A percentile compares a stretch with the other conserved stretches of the same genome.
Evolutionary conservation across 305 asterid species (phyloP).

Genomic region (Solanum hybrid): DNA sequence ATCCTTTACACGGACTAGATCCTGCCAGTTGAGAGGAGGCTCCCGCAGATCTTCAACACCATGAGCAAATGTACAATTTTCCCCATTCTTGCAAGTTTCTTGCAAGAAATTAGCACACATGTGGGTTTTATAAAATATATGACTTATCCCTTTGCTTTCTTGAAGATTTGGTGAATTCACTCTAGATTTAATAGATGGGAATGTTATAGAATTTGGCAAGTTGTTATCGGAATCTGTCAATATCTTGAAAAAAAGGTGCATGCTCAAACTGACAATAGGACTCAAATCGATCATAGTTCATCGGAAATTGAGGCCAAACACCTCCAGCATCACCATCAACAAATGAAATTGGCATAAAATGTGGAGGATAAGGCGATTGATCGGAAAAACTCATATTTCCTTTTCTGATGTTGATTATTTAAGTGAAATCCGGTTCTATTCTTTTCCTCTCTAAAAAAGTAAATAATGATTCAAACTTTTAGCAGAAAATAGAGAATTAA

Average conservation of each 20-base stretch:
- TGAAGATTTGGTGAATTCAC: slow-evolving; percentile 5
- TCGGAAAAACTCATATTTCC: background rate
- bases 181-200: slow-evolving; percentile 12
- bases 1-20: background rate
- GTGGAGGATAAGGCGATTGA: background rate
- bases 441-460: background rate
- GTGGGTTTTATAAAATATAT: too few relatives aligned
- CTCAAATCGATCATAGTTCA: slow-evolving; percentile 18
- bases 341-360: slow-evolving; percentile 16
- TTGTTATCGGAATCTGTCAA: slow-evolving; percentile 25
- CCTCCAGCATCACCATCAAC: slow-evolving; percentile 21
- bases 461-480: background rate
- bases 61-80: background rate
- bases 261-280: slow-evolving; percentile 21
- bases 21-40: background rate
- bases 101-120: background rate
- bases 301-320: slow-evolving; percentile 16
- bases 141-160: background rate
- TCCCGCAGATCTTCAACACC: background rate
- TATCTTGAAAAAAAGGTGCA: slow-evolving; percentile 24
- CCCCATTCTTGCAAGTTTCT: background rate
- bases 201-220: slow-evolving; percentile 15
- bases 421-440: background rate
- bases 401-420: background rate
- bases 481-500: background rate